Evolutionary conservation across 352 stramenopile genomes (phyloP).

Genomic region (Globisporangium lucens): DNA sequence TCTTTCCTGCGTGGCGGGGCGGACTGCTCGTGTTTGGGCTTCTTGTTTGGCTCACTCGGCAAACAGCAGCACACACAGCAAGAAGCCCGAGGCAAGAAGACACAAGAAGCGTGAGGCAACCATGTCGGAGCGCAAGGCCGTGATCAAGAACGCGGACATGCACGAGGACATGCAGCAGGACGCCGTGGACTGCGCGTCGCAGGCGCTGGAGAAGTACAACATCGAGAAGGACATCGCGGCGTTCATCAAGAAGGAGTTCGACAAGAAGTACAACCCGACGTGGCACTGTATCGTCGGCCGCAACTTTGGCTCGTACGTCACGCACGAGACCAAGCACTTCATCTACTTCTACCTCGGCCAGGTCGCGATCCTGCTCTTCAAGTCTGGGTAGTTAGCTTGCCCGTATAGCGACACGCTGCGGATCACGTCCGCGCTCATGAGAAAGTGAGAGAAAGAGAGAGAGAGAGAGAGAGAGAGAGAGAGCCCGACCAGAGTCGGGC

Average conservation of each 20-base stretch:
- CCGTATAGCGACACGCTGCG: background rate
- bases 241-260: slow-evolving; percentile 93
- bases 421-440: background rate
- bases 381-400: slow-evolving; percentile 61
- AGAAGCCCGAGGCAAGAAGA: background rate
- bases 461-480: background rate
- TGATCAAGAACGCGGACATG: slow-evolving; percentile 99
- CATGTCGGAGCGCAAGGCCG: slow-evolving; percentile 96
- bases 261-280: slow-evolving; percentile 91
- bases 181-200: slow-evolving; percentile 97
- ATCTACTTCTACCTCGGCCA: slow-evolving; percentile 96
- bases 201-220: slow-evolving; percentile 99
- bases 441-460: background rate
- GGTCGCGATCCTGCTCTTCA: slow-evolving; percentile 93
- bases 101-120: slow-evolving; percentile 14
- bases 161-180: slow-evolving; percentile 99
- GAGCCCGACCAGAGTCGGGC: background rate
- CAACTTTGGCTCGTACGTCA: slow-evolving; percentile 94
- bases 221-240: slow-evolving; percentile 97
- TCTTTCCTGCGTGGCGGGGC: background rate
- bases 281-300: slow-evolving; percentile 95
- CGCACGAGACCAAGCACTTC: slow-evolving; percentile 93
- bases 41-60: background rate
- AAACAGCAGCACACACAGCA: background rate
- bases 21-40: no score